Evolutionary conservation across 306 rosid species (phyloP).

Genomic region (Trifolium fragiferum): DNA sequence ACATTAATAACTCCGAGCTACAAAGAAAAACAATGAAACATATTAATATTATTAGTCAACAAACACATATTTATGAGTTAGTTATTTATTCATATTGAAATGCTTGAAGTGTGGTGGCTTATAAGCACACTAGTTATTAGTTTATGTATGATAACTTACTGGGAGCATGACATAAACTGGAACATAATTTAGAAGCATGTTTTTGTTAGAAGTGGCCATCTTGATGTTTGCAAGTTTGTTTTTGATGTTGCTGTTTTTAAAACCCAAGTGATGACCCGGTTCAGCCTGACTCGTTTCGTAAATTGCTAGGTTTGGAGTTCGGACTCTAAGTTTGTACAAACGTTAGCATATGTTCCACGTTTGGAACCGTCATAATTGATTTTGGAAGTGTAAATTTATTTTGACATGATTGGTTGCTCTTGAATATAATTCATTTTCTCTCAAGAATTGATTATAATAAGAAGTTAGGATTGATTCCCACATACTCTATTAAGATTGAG

Average conservation of each 20-base stretch:
- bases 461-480: too few species aligned
- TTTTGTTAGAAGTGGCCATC: conserved; percentile 40
- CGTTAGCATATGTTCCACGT: too few species aligned
- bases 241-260: not conserved
- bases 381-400: too few species aligned
- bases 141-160: conserved; percentile 52
- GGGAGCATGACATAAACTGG: conserved; percentile 90
- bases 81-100: not conserved
- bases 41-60: not conserved
- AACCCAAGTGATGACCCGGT: not conserved
- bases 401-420: too few species aligned
- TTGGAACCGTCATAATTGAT: too few species aligned
- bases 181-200: conserved; percentile 73
- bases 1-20: conserved; percentile 67
- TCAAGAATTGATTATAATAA: too few species aligned
- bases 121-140: not conserved
- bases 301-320: too few species aligned
- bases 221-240: conserved; percentile 44
- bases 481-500: too few species aligned
- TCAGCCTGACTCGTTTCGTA: too few species aligned
- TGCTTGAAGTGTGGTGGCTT: not conserved
- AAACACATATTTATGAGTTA: not conserved
- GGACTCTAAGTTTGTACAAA: too few species aligned
- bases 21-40: conserved; percentile 4
- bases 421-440: too few species aligned